A percentile compares a stretch with the other conserved stretches of the same genome.
These are phyloP conservation scores for Chenopodium formosanum DNA, from an alignment of 148 eudicot genomes.

Conservation along the genomic window DNA sequence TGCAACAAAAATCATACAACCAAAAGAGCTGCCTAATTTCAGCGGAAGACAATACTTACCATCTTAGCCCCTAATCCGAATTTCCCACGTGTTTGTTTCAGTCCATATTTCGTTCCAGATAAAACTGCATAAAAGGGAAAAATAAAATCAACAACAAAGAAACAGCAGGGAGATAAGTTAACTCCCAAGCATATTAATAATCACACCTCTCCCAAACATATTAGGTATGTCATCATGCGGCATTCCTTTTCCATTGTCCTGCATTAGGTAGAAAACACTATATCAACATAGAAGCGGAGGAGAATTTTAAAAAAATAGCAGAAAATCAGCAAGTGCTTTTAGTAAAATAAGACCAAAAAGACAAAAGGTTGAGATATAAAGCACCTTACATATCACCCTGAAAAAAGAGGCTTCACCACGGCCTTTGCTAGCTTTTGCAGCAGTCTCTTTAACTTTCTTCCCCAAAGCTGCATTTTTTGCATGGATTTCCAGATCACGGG, in stretches of 20 bases:
- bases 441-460: conserved; percentile 75
- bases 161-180: conserved; percentile 1
- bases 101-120: conserved; percentile 96
- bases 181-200: neutral
- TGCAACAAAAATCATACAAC: neutral
- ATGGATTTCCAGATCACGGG: conserved; percentile 72
- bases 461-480: conserved; percentile 86
- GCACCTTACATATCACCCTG: conserved; percentile 95
- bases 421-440: conserved; percentile 59
- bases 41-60: conserved; percentile 46
- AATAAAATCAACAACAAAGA: neutral
- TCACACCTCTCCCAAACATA: conserved; percentile 94
- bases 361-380: neutral
- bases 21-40: neutral
- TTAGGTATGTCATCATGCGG: conserved; percentile 98
- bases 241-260: conserved; percentile 99
- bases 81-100: conserved; percentile 99
- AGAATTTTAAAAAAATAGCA: neutral
- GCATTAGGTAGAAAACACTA: neutral
- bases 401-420: conserved; percentile 97
- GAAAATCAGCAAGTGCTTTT: neutral
- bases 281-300: neutral
- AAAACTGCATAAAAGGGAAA: conserved; percentile 56
- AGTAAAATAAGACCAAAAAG: neutral
- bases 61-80: conserved; percentile 99